Percentiles rank a stretch among this genome's conserved stretches.
Evolutionary conservation across 306 rosid genomes (phyloP).

Genomic region (Argentina anserina): DNA sequence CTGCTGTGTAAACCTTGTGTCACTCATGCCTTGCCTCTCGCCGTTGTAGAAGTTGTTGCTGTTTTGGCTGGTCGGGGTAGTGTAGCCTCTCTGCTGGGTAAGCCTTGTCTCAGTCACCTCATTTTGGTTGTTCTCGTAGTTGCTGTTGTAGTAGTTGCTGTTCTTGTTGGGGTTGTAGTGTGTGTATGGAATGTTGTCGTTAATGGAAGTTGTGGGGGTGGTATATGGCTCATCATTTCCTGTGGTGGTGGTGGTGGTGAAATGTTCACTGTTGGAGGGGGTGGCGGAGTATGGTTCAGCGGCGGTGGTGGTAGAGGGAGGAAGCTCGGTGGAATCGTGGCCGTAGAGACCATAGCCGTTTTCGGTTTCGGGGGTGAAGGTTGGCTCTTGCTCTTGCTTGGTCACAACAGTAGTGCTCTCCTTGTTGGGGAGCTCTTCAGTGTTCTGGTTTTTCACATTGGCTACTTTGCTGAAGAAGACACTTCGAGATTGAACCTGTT

Average conservation of each 20-base stretch:
- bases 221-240: background rate
- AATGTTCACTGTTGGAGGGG: conserved; percentile 7
- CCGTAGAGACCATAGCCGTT: conserved; percentile 83
- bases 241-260: conserved; percentile 39
- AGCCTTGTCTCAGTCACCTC: conserved; percentile 25
- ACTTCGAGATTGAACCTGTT: conserved; percentile 60
- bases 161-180: conserved; percentile 21
- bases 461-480: conserved; percentile 83
- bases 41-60: conserved; percentile 27
- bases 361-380: conserved; percentile 56
- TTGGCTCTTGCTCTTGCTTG: conserved; percentile 44
- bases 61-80: conserved; percentile 29
- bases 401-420: conserved; percentile 22
- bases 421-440: conserved; percentile 30
- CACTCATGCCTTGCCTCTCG: conserved; percentile 82
- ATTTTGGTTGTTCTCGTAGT: conserved; percentile 18
- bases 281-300: conserved; percentile 20
- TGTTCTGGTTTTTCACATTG: conserved; percentile 26
- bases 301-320: conserved; percentile 29
- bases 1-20: conserved; percentile 58
- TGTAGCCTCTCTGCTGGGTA: conserved; percentile 35
- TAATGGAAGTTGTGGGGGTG: conserved; percentile 24
- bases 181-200: conserved; percentile 30
- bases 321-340: conserved; percentile 51
- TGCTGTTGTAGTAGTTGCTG: conserved; percentile 27